These are phyloP conservation scores for Melanopsichium pennsylvanicum DNA, from an alignment of 1,284 basidiomycete species.

Conservation along the genomic window DNA sequence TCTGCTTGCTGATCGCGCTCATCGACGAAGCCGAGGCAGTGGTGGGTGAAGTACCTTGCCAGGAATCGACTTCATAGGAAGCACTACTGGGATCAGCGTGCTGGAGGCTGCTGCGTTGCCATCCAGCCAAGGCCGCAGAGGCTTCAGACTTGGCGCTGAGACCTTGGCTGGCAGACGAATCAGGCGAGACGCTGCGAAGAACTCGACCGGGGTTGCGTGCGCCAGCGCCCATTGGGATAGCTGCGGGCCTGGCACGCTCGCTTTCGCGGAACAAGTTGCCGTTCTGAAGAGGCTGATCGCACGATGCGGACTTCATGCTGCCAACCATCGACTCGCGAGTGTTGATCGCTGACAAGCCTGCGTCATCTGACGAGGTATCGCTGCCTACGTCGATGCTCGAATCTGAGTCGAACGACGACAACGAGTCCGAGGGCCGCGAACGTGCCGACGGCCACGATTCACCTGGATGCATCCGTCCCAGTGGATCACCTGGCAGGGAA, in stretches of 20 bases:
- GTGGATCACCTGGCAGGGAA: conserved; percentile 40
- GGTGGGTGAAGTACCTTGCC: conserved; percentile 31
- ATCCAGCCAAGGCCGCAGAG: conserved; percentile 4
- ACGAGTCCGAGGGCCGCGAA: conserved; percentile 12
- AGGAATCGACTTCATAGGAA: conserved; percentile 25
- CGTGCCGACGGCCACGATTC: conserved; percentile 46
- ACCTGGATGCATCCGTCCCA: conserved; percentile 18
- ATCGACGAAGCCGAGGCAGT: conserved; percentile 23
- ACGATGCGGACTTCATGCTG: conserved; percentile 10
- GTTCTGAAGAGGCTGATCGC: background rate
- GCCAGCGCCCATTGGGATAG: conserved; percentile 8
- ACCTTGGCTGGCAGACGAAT: conserved; percentile 21
- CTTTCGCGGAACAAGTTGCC: background rate
- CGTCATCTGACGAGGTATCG: conserved; percentile 19
- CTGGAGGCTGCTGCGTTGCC: conserved; percentile 16
- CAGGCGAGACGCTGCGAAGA: conserved; percentile 8
- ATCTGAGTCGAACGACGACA: conserved; percentile 20
- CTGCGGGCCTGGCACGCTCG: background rate
- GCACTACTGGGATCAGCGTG: conserved; percentile 3
- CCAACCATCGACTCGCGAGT: conserved; percentile 22
- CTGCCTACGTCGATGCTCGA: conserved; percentile 25
- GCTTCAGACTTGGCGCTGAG: conserved; percentile 14
- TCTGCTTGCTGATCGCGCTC: conserved; percentile 34
- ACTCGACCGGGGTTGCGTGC: background rate
- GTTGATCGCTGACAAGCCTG: conserved; percentile 11